A percentile compares a stretch with the other conserved stretches of the same genome.
These are phyloP conservation scores for Emmonsiellopsis sp. DNA, from an alignment of 2,329 filamentous ascomycete genomes.

Conservation along the genomic window DNA sequence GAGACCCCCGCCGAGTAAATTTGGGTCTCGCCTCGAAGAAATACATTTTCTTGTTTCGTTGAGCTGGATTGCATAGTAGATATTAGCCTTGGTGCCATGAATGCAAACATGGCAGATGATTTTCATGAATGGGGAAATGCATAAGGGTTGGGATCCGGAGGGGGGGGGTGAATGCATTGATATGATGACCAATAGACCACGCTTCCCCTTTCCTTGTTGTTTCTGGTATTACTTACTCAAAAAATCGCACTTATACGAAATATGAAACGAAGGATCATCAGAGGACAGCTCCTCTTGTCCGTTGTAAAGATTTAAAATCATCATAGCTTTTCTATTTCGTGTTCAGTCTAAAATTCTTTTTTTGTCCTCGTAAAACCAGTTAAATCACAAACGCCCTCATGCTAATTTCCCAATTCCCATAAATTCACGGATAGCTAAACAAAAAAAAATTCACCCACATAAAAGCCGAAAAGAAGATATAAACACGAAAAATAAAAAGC, in stretches of 20 bases:
- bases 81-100: not conserved
- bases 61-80: not conserved
- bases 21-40: not conserved
- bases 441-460: not conserved
- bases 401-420: not conserved
- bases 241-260: not conserved
- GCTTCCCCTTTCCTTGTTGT: not conserved
- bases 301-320: not conserved
- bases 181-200: conserved; percentile 1
- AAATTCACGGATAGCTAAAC: not conserved
- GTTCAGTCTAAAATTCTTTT: not conserved
- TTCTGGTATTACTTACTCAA: not conserved
- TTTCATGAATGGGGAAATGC: conserved; percentile 1
- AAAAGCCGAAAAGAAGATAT: not conserved
- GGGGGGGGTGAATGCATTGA: not conserved
- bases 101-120: not conserved
- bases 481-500: conserved; percentile 3
- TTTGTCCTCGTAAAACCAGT: not conserved
- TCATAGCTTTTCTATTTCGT: conserved; percentile 1
- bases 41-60: not conserved
- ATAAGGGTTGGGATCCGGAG: not conserved
- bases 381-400: not conserved
- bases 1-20: conserved; percentile 16
- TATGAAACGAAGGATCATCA: not conserved
- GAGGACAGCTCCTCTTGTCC: not conserved